Base-by-base conservation (phyloP, 2,329 filamentous ascomycete genomes). In the Ophiobolus disseminans region DNA sequence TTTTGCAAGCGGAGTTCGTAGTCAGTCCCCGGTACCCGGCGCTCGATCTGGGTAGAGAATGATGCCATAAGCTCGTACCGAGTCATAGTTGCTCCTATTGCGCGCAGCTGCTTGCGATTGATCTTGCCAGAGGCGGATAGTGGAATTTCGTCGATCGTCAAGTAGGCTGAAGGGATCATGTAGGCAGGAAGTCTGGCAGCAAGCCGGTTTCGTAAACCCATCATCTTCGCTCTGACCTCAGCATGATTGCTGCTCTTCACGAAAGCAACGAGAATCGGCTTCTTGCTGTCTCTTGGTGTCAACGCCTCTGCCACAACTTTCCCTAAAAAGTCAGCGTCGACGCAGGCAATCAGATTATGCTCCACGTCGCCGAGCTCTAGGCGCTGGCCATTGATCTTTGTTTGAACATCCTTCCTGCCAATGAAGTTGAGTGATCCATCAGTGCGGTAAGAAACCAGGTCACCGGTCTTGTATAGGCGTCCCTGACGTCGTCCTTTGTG, bases 361-460 rank as follows among this genome's bases (percentile, higher is more conserved):
- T 45, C 40, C 14, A 58, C 49, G 23, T 58, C 55, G 11, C 55
- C 55, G 5, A 56, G 32, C 34, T 58, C 55, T 34, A 58, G 39
- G n/a, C 55, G 45, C 40, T 57, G 55, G 13, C 55, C 55, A 20
- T 50, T 34, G 10, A 58, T 16, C 36, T 58, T 58, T 17, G 55
- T 40, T 41, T 57, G 53, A n/a, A 45, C 31, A 26, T 58, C 55
- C 22, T 44, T 53, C 11, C 55, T 41, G 10, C 53, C 50, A 37
- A 43, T 21, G 41, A 44, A 58, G 13, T 40, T 20, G 10, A 56
- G 26, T 13, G 25, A 37, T 6, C 55, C 55, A 17, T 56, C 46
- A 14, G 36, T 10, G 44, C 35, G 28, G 19, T 52, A 52, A 17
- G 32, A 16, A 28, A 43, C 55, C 6, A 58, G 45, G 26, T 58